Base-by-base conservation (phyloP, 129 eudicot species). In the Flaveria robusta region DNA sequence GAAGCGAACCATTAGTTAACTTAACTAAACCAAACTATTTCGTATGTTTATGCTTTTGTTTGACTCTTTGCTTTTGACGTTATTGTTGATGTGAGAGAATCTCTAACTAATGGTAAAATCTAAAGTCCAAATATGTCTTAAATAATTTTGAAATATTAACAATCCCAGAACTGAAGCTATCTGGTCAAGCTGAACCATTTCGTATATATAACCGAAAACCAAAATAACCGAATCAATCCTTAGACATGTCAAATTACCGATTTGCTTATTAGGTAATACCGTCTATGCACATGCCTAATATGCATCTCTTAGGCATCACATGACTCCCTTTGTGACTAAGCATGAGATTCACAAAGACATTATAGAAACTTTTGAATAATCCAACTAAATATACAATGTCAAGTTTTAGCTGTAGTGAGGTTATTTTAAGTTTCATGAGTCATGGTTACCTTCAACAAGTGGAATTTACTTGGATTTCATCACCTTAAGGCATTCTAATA, bases 361-460 rank as follows among this genome's bases (percentile, higher is more conserved):
- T 24, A 4, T 10, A n/a, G 62, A 47, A 70, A 26, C 60, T 24
- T 70, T 39, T 43, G 19, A 26, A 68, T 43, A 12, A 43, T 19
- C 56, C 72, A 68, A 68, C 56, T 68, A 23, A 34, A 23, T 22
- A 13, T 68, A 55, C 45, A 68, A 20, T 43, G 20, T 68, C 72
- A 43, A 20, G 56, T 68, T 4, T 41, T 45, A 23, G 73, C 39
- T 68, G 39, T 68, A 24, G 8, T 18, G 56, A 20, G 73, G 73
- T 16, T 68, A 42, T 43, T 43, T 7, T 20, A 68, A 68, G 73
- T 45, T 18, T 22, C 64, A 56, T 22, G 31, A 54, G 31, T 45
- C 56, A 45, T 23, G 19, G 20, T 19, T 67, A 51, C 72, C 19
- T 67, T 41, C 10, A 26, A 14, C 41, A 39, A 37, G 54, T 67